Evolutionary conservation across 345 rosid genomes (phyloP), one percentile per base, ranked within the genome.

Genomic region (Schrenkiella parvula): DNA sequence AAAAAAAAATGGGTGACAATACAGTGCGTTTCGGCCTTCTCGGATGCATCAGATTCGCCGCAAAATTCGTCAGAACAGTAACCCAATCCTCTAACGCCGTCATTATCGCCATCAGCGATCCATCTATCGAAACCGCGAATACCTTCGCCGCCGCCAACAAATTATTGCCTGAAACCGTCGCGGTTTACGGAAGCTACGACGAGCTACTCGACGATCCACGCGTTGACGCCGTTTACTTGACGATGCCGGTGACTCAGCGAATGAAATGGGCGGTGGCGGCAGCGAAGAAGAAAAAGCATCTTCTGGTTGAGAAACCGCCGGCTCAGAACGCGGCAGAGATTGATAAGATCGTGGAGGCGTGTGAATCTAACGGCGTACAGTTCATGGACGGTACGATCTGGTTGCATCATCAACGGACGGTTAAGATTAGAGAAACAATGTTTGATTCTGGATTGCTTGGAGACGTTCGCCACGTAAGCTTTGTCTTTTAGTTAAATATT

Each of bases 371-470:
- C 59, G 87, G 88, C 25, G 87, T 87, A 0, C 90, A 86, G 82
- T 87, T 87, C 74, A 88, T 90, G 97, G 97, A 90, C 64, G 87
- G 90, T 15, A 68, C 88, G 39, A 78, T 85, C 75, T 90, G 92
- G 97, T 44, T 88, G 78, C 92, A 90, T 71, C 89, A 87, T 65
- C 88, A 89, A 7, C 78, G 95, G 68, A 86, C 95, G 64, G 62
- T 15, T 22, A 81, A 74, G 72, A 82, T 90, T 70, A 66, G 72
- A 80, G 86, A 85, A 53, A 38, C 66, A 47, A 60, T 88, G 51
- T 76, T 82, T 39, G 80, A 82, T 81, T 80, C 83, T 51, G 78
- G 81, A 63, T 73, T 71, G 53, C 43, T 87, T 2, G 88, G 92
- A 53, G 69, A 69, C 6, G 66, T 72, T 69, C 71, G 79, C 75